Base-by-base conservation (phyloP, 1,284 basidiomycete genomes). In the Salmacisia buchloeana region DNA sequence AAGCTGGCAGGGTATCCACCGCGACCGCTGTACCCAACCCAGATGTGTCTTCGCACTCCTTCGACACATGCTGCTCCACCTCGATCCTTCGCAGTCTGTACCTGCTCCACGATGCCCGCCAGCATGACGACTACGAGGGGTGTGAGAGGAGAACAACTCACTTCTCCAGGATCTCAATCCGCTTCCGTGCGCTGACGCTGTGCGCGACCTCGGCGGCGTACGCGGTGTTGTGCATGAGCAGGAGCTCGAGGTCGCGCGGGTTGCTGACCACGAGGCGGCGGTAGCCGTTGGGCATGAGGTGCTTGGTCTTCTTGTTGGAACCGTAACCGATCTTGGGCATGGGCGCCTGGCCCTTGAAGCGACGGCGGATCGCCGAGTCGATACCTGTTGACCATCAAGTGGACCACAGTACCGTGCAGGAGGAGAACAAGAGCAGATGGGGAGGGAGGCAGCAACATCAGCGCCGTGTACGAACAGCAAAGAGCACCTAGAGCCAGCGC, bases 171-270 rank as follows among this genome's bases (percentile, higher is more conserved):
- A 99, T 94, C 73, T 86, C 84, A 69, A 89, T 88, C 79, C 96
- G 91, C 87, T 98, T 97, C 82, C 92, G 90, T 85, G 90, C 91
- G 84, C 89, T 91, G 76, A 99, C 94, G 81, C 89, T 91, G 86
- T 97, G 94, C 64, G 96, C 96, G 78, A 99, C 92, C 83, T 94
- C 91, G 68, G 94, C 96, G 66, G 94, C 89, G 82, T 90, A 98
- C 79, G 85, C 89, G 85, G 91, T 91, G 87, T 94, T 96, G 88
- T 98, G 94, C 77, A 79, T 79, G 62, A 79, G 68, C 57, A 79
- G 73, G 36, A 79, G 72, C 64, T 79, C 77, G 49, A 79, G 72
- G 66, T 79, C 77, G 46, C 66, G 72, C 62, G 66, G 56, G 74
- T 79, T 79, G 61, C 69, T 70, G 60, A 79, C 77, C 36, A 79